Conservation (phyloP, 805 yeast species). For the Teunomyces pallodes region DNA sequence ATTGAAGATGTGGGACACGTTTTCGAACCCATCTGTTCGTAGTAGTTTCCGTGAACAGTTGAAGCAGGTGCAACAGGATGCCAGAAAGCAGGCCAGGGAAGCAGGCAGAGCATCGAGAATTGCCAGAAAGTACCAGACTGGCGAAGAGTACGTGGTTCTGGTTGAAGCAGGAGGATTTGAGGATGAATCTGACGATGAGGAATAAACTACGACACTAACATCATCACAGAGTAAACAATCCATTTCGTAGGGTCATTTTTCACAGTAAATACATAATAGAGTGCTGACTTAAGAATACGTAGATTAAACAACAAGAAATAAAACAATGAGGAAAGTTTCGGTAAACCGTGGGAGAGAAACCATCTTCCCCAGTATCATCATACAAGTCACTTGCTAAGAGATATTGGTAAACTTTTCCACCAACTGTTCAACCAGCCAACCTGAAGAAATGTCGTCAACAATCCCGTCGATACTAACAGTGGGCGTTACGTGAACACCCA, state of each 20-base stretch:
- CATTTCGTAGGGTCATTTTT: too few relatives aligned
- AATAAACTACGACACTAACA: conserved; percentile 8
- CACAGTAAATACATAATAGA: conserved; percentile 10
- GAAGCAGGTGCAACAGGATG: conserved; percentile 49
- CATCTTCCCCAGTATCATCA: too few relatives aligned
- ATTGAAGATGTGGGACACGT: conserved; percentile 89
- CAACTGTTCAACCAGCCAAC: conserved; percentile 50
- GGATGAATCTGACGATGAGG: conserved; percentile 60
- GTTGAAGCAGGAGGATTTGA: conserved; percentile 58
- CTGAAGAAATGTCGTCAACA: conserved; percentile 58
- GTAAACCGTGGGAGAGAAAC: too few relatives aligned
- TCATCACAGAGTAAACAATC: not conserved
- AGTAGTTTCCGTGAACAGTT: conserved; percentile 61
- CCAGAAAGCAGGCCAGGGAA: conserved; percentile 54
- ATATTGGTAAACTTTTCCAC: conserved; percentile 32
- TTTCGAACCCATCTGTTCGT: conserved; percentile 78
- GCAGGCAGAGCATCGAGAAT: conserved; percentile 68
- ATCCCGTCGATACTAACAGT: conserved; percentile 73
- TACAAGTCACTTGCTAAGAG: too few relatives aligned
- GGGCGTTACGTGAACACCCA: conserved; percentile 84
- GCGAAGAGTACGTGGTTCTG: conserved; percentile 54
- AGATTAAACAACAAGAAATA: too few relatives aligned
- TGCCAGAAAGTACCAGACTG: conserved; percentile 64
- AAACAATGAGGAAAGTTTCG: too few relatives aligned
- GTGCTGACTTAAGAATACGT: too few relatives aligned